Conservation (phyloP, 495 filamentous ascomycete genomes). For the Aspergillus carlsbadensis region DNA sequence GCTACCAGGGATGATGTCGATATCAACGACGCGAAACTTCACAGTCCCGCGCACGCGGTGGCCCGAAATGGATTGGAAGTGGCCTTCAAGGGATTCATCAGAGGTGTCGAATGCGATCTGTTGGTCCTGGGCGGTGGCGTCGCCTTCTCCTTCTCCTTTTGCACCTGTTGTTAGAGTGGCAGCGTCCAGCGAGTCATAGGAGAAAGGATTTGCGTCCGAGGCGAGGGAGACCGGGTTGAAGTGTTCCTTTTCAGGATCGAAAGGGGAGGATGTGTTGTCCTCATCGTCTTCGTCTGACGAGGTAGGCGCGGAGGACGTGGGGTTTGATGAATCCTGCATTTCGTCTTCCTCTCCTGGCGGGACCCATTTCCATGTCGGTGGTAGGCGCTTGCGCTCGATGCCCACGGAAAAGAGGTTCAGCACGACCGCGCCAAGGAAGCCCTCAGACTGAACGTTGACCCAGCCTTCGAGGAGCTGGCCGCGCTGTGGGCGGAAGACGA, state of each 20-base stretch:
- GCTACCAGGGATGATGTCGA: slow-evolving; percentile 58
- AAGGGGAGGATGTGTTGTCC: slow-evolving; percentile 21
- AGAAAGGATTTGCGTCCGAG: slow-evolving; percentile 33
- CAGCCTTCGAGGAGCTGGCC: slow-evolving; percentile 61
- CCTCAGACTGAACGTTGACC: slow-evolving; percentile 71
- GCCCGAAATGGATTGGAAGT: slow-evolving; percentile 62
- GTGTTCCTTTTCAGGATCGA: slow-evolving; percentile 43
- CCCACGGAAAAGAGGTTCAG: slow-evolving; percentile 76
- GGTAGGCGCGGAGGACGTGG: neutral
- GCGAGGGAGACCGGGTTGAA: slow-evolving; percentile 39
- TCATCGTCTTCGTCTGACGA: slow-evolving; percentile 34
- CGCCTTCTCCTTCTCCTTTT: slow-evolving; percentile 31
- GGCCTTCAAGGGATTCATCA: slow-evolving; percentile 35
- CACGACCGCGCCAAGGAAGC: slow-evolving; percentile 67
- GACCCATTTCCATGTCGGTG: slow-evolving; percentile 65
- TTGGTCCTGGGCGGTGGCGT: slow-evolving; percentile 20
- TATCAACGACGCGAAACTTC: slow-evolving; percentile 60
- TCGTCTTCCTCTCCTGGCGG: slow-evolving; percentile 41
- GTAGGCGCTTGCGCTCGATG: slow-evolving; percentile 65
- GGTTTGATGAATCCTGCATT: neutral
- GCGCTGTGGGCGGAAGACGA: slow-evolving; percentile 63
- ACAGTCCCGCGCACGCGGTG: slow-evolving; percentile 60
- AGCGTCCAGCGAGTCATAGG: slow-evolving; percentile 15
- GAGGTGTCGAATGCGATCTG: too few species aligned
- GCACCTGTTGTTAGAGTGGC: slow-evolving; percentile 22